These are phyloP conservation scores for Penicillium hesseltinei DNA, from an alignment of 2,329 filamentous ascomycete species.

Conservation along the genomic window DNA sequence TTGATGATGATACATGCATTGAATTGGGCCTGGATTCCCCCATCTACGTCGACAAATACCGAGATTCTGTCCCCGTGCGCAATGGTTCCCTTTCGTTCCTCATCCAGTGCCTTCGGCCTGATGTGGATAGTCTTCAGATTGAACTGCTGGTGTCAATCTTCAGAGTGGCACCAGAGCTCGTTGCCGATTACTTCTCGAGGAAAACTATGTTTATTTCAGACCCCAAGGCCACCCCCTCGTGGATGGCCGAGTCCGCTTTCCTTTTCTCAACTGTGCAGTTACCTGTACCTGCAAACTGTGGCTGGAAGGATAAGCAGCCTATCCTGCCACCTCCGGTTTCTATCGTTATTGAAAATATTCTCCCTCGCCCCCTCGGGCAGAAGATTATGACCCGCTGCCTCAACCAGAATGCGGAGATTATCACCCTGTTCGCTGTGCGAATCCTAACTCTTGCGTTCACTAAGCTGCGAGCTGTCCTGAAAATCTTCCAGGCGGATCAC, in stretches of 20 bases:
- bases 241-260: conserved; percentile 91
- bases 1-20: conserved; percentile 50
- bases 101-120: conserved; percentile 74
- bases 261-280: conserved; percentile 77
- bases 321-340: conserved; percentile 72
- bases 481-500: conserved; percentile 57
- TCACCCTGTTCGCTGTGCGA: conserved; percentile 80
- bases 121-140: conserved; percentile 76
- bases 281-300: conserved; percentile 70
- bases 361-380: conserved; percentile 78
- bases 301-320: conserved; percentile 62
- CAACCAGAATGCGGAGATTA: conserved; percentile 71
- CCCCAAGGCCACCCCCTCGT: conserved; percentile 86
- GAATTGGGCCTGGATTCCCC: conserved; percentile 68
- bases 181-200: conserved; percentile 80
- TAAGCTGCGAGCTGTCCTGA: conserved; percentile 67
- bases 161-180: conserved; percentile 74
- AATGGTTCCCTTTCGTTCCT: conserved; percentile 80
- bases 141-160: conserved; percentile 81
- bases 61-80: conserved; percentile 66
- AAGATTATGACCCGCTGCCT: conserved; percentile 78
- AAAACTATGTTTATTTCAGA: conserved; percentile 82
- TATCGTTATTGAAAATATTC: conserved; percentile 77
- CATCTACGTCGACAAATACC: conserved; percentile 67
- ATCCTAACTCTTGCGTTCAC: conserved; percentile 75